Base-by-base conservation (phyloP, 371 early-diverging fungal species). In the Massospora cicadina region DNA sequence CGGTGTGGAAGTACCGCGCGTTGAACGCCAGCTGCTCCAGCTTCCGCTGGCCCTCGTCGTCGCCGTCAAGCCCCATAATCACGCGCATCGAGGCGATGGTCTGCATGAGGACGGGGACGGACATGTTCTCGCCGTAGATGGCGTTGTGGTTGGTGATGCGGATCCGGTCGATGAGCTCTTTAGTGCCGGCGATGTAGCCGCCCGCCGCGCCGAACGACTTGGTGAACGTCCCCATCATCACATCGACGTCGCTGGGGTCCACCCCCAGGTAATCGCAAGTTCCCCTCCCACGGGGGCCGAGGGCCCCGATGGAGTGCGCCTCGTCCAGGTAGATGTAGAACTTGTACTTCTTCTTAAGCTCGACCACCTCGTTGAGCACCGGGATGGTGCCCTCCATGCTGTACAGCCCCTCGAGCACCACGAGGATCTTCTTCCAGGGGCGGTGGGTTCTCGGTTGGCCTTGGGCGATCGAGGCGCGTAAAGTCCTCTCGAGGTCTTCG, bases 221-320 rank as follows among this genome's bases (percentile, higher is more conserved):
- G 29, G 99, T 98, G 71, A 99, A 99, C 1, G 99, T 99, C 21
- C 99, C 99, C 99, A 99, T 99, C 53, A 96, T 73, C 66, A 99
- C 83, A 71, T 99, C 99, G 31, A 99, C 84, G 33, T 93, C 85
- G 32, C 75, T 76, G 28, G 95, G 93, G 69, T 91, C 88, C 21
- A 98, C 81, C 59, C 89, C 85, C 69, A 81, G 88, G 73, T 93
- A 92, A 76, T 99, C 99, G 76, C 98, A 98, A 29, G 98, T 86
- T 63, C 99, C 99, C 54, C 98, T 83, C 24, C 99, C 98, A 58
- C 84, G 82, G 68, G 84, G 83, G 56, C 96, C 97, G 68, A 96
- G 71, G 5, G 98, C 98, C 59, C 99, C 99, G 67, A 99, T 93
- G 24, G 98, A 98, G 73, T 99, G 99, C 2, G 99, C 99, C 75